A percentile compares a stretch with the other conserved stretches of the same genome.
Conservation (phyloP, 805 yeast species). For the Isabelozyma pseudorhagii region DNA sequence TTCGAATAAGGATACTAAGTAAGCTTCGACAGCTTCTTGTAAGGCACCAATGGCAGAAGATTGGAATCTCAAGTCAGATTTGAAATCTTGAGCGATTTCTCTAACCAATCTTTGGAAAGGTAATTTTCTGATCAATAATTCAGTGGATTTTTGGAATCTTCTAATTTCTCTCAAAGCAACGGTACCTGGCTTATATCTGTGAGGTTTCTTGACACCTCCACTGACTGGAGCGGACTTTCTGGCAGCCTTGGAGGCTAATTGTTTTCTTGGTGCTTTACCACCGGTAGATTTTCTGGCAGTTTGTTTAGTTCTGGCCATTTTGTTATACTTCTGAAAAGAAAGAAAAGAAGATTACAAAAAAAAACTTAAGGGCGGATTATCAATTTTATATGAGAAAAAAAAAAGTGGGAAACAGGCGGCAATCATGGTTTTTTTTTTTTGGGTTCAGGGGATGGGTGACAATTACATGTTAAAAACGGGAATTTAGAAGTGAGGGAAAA, state of each 20-base stretch:
- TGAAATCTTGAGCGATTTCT: constrained; percentile 93
- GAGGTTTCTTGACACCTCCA: constrained; percentile 93
- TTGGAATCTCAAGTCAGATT: constrained; percentile 93
- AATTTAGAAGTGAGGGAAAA: not conserved
- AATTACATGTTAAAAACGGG: not conserved
- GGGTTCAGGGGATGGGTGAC: not conserved
- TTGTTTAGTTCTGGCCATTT: constrained; percentile 92
- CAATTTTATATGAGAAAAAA: not conserved
- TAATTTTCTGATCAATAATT: constrained; percentile 88
- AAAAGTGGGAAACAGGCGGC: not conserved
- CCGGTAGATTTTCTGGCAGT: constrained; percentile 94
- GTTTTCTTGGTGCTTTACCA: constrained; percentile 96
- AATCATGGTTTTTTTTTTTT: not conserved
- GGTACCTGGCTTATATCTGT: constrained; percentile 97
- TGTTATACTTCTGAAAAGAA: constrained; percentile 2
- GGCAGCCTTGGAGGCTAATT: constrained; percentile 87
- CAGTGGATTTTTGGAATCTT: constrained; percentile 96
- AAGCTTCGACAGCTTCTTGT: constrained; percentile 98
- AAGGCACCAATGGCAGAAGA: constrained; percentile 96
- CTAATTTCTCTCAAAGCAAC: constrained; percentile 96
- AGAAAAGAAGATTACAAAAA: not conserved
- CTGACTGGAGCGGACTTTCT: constrained; percentile 90
- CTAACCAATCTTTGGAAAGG: constrained; percentile 97
- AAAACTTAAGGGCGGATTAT: not conserved
- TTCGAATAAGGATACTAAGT: constrained; percentile 92